These are phyloP conservation scores for Caloboletus firmus DNA, from an alignment of 1,284 basidiomycete species.

Conservation along the genomic window DNA sequence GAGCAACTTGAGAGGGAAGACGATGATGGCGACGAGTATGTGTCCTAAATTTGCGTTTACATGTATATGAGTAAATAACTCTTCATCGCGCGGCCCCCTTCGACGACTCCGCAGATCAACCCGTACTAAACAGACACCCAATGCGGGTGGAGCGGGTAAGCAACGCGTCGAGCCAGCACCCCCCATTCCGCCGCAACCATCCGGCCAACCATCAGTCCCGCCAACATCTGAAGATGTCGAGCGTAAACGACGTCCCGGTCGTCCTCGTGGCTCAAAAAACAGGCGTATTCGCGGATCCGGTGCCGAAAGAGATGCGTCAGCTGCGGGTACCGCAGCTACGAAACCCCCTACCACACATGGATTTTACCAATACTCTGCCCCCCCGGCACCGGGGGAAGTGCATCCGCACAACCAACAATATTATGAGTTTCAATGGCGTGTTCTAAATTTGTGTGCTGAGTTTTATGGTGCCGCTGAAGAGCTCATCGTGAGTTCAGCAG, in stretches of 20 bases:
- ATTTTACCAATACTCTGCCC: conserved; percentile 34
- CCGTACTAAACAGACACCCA: conserved; percentile 17
- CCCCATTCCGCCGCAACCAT: conserved; percentile 18
- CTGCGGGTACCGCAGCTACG: conserved; percentile 16
- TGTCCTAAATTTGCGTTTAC: conserved; percentile 9
- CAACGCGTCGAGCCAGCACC: conserved; percentile 19
- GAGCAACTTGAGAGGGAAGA: conserved; percentile 55
- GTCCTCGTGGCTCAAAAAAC: conserved; percentile 75
- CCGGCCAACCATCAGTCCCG: conserved; percentile 25
- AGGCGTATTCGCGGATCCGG: conserved; percentile 47
- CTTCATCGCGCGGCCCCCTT: conserved; percentile 6
- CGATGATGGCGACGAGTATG: conserved; percentile 38
- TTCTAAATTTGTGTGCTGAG: conserved; percentile 75
- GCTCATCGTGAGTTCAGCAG: conserved; percentile 59
- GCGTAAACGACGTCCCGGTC: conserved; percentile 66
- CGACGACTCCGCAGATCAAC: conserved; percentile 24
- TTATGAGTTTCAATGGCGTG: conserved; percentile 82
- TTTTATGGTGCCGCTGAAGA: conserved; percentile 84
- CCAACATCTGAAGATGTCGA: conserved; percentile 28
- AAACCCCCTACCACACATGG: conserved; percentile 24
- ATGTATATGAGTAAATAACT: conserved; percentile 1
- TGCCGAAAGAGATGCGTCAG: conserved; percentile 29
- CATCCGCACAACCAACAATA: conserved; percentile 71
- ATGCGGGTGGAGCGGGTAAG: conserved; percentile 17
- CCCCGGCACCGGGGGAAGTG: conserved; percentile 42